A percentile compares a stretch with the other conserved stretches of the same genome.
Evolutionary conservation across 495 filamentous ascomycete genomes (phyloP).

Genomic region (Podospora pseudopauciseta): DNA sequence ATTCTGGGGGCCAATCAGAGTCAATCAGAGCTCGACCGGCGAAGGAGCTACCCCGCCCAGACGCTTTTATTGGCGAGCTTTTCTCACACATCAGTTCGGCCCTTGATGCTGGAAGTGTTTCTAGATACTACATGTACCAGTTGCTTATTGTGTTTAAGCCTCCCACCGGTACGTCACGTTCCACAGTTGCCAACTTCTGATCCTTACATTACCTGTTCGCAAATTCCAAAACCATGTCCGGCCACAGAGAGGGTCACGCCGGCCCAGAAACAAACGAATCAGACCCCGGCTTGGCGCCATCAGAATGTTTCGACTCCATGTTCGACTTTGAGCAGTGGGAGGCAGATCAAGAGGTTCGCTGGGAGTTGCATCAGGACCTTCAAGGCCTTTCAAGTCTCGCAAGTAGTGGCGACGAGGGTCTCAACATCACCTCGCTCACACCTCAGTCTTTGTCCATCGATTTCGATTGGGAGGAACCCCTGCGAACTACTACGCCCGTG

Average conservation of each 20-base stretch:
- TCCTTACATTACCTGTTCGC: not conserved
- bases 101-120: too few species aligned
- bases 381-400: not conserved
- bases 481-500: not conserved
- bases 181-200: not conserved
- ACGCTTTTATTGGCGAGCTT: not conserved
- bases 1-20: not conserved
- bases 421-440: not conserved
- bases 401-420: not conserved
- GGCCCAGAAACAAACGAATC: not conserved
- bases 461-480: not conserved
- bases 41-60: not conserved
- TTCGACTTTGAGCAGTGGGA: not conserved
- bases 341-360: too few species aligned
- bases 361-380: not conserved
- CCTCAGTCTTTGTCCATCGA: not conserved
- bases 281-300: not conserved
- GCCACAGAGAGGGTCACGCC: not conserved
- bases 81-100: not conserved
- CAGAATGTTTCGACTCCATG: not conserved
- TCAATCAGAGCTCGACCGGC: not conserved
- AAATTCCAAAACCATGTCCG: not conserved
- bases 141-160: too few species aligned
- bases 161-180: not conserved
- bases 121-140: too few species aligned